A percentile compares a stretch with the other conserved stretches of the same genome.
These are phyloP conservation scores for Yamadazyma spencermartinsiae DNA, from an alignment of 1,139 yeast species.

Conservation along the genomic window DNA sequence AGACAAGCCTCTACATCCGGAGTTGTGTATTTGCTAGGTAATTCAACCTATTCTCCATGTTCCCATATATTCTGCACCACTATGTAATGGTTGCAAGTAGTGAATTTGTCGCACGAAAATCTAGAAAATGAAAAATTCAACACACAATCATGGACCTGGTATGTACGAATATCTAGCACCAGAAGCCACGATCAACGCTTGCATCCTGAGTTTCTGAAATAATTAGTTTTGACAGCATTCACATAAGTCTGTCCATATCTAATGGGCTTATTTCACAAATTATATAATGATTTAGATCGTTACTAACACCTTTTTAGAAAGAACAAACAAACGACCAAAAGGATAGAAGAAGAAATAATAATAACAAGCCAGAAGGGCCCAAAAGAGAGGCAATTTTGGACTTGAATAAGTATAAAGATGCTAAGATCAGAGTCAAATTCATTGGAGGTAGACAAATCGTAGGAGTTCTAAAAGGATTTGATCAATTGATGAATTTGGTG, in stretches of 20 bases:
- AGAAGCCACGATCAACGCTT: too few species aligned
- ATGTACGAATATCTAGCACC: too few species aligned
- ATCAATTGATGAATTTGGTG: conserved; percentile 90
- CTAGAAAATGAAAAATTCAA: neutral
- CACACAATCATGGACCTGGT: conserved; percentile 3
- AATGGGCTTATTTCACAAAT: too few species aligned
- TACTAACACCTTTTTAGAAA: conserved; percentile 1
- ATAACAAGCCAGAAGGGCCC: conserved; percentile 65
- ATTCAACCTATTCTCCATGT: too few species aligned
- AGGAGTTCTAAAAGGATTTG: conserved; percentile 85
- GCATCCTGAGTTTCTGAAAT: too few species aligned
- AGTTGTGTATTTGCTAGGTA: too few species aligned
- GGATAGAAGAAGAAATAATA: conserved; percentile 26
- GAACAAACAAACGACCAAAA: conserved; percentile 2
- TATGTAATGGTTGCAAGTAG: neutral
- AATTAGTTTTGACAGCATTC: too few species aligned
- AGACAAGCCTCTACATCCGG: too few species aligned
- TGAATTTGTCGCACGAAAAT: neutral
- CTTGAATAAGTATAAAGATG: conserved; percentile 73
- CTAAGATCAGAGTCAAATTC: conserved; percentile 73
- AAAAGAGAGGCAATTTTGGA: conserved; percentile 89
- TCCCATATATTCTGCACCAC: too few species aligned
- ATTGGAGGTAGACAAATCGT: conserved; percentile 83
- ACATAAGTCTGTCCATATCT: too few species aligned
- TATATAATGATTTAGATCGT: too few species aligned